Conservation (phyloP, 176 grass and related monocot genomes). For the bread wheat (Triticum aestivum) region IWGSC_CS_RefSeq_v2.1 NC_057798.1:809356203-809356702, state of each 20-base stretch:
- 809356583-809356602: constrained; percentile 65
- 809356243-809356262: background rate
- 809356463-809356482: too few species aligned
- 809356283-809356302: too few species aligned
- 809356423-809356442: background rate
- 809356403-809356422: background rate
- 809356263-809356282: too few species aligned
- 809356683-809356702: constrained; percentile 23
- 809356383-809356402: background rate
- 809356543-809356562: constrained; percentile 59
- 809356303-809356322: too few species aligned
- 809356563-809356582: constrained; percentile 38
- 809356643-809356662: constrained; percentile 59
- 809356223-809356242: background rate
- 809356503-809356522: constrained; percentile 46
- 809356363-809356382: background rate
- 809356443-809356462: too few species aligned
- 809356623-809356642: constrained; percentile 52
- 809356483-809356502: too few species aligned
- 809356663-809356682: constrained; percentile 60
- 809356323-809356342: background rate
- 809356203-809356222: background rate
- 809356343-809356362: background rate
- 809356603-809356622: constrained; percentile 61
- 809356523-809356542: constrained; percentile 75